Base-by-base conservation (phyloP, 441 rosid species). In the Arabidopsis hybrid region DNA sequence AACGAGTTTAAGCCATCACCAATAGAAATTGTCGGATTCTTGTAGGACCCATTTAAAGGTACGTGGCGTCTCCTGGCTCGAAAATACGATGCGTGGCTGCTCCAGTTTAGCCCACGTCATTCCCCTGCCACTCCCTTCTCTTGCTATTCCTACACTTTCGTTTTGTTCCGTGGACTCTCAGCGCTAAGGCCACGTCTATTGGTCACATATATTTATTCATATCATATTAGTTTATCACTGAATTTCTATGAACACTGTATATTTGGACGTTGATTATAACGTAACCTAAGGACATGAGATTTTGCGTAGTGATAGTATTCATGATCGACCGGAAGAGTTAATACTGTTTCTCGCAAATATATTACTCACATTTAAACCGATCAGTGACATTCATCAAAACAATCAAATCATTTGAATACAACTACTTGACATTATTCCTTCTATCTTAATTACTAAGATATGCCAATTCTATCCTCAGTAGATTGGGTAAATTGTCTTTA, bases 1-100 rank as follows among this genome's bases (percentile, higher is more conserved):
- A 3, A 47, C 66, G 6, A 69, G 66, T 56, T 69, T 69, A 62
- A 47, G 71, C 59, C 43, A 75, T 60, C 69, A 42, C 59, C 47
- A 60, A 17, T 61, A 0, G 6, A 67, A 36, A 11, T 26, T 68
- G 79, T 61, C 74, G 70, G 65, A 68, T 45, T 67, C 12, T 61
- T 29, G 50, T 45, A 8, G 68, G 56, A 51, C 40, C 47, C 46
- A 2, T n/a, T 3, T 8, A 21, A 17, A 5, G 4, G 26, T 43
- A 61, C 64, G 79, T 69, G 59, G 43, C 79, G 14, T 43, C 17
- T 53, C 1, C 16, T 36, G 38, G 34, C 42, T 53, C 32, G 4
- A 2, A 35, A 4, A 0, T 0, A 2, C 0, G 69, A 68, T 50
- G 53, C 69, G 69, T 68, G 69, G 9, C 18, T 1, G 26, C 55